Percentiles rank a stretch among this genome's conserved stretches.
Evolutionary conservation across 2,329 filamentous ascomycete species (phyloP).

Genomic region (Pseudocercospora cruenta): DNA sequence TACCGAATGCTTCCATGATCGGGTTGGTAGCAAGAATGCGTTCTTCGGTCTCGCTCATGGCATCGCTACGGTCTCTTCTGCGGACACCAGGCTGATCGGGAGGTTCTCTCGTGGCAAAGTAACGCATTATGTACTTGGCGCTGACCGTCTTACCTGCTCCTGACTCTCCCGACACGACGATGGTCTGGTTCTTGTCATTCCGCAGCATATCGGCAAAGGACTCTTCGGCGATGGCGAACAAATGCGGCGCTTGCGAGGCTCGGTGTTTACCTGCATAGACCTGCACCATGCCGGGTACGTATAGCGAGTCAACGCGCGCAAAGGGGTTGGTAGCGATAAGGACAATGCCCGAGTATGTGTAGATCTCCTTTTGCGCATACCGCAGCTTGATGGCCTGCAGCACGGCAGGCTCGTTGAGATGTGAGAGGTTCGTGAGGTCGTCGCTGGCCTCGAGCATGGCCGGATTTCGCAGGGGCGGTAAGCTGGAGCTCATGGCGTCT

Average conservation of each 20-base stretch:
- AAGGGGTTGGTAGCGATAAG: constrained; percentile 98
- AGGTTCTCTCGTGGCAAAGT: constrained; percentile 96
- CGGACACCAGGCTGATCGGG: constrained; percentile 82
- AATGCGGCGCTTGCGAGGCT: constrained; percentile 93
- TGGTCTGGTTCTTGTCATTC: constrained; percentile 93
- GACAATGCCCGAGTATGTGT: constrained; percentile 98
- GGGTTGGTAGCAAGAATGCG: constrained; percentile 97
- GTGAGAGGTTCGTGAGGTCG: constrained; percentile 94
- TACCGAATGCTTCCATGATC: constrained; percentile 99
- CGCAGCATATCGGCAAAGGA: constrained; percentile 98
- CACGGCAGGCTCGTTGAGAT: constrained; percentile 97
- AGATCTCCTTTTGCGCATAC: constrained; percentile 98
- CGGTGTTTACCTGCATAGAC: constrained; percentile 97
- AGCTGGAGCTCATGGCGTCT: constrained; percentile 72
- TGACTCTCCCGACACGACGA: constrained; percentile 98
- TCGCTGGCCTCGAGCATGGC: constrained; percentile 98
- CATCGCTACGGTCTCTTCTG: constrained; percentile 71
- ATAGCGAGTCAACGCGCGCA: constrained; percentile 93
- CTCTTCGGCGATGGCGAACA: constrained; percentile 98
- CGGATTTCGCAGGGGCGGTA: constrained; percentile 97
- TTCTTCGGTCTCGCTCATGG: constrained; percentile 98
- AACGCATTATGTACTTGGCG: constrained; percentile 99
- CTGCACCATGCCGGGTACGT: constrained; percentile 99
- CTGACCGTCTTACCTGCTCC: constrained; percentile 99
- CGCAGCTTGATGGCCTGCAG: constrained; percentile 96